phyloP scores from a whole-genome alignment of 2,329 filamentous ascomycete genomes.

The Ilyonectria sp. region DNA sequence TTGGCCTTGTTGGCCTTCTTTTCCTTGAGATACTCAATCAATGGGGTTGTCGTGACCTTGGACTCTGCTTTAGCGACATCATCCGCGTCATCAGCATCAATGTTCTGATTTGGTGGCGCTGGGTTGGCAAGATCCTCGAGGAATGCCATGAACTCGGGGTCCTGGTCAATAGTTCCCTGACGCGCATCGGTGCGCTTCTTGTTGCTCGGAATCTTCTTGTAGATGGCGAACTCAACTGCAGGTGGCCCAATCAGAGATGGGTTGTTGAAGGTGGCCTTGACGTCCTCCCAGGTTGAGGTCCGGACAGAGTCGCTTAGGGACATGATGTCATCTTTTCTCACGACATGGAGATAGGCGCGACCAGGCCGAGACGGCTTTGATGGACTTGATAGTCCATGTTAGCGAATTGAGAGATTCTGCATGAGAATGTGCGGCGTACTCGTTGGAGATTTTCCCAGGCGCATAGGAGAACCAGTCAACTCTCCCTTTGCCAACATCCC shows the following conservation, averaged over 20 bases:
- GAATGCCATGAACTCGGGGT: constrained; percentile 95
- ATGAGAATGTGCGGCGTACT: constrained; percentile 70
- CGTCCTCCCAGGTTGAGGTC: constrained; percentile 82
- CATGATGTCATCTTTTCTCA: constrained; percentile 77
- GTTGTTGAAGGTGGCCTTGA: constrained; percentile 81
- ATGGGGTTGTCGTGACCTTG: constrained; percentile 85
- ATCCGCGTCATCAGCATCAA: constrained; percentile 59
- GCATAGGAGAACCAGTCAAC: constrained; percentile 85
- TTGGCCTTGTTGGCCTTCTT: constrained; percentile 86
- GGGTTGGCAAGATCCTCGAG: constrained; percentile 88
- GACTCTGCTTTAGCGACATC: constrained; percentile 63
- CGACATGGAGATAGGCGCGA: constrained; percentile 86
- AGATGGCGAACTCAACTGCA: constrained; percentile 84
- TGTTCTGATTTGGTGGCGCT: constrained; percentile 60
- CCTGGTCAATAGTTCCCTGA: constrained; percentile 96
- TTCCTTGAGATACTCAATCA: constrained; percentile 91
- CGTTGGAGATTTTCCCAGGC: constrained; percentile 81
- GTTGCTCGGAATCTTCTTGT: constrained; percentile 83
- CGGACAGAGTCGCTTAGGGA: constrained; percentile 80
- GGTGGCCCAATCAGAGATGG: constrained; percentile 84
- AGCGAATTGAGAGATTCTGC: constrained; percentile 22
- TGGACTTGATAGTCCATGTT: constrained; percentile 65
- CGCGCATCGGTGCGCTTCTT: constrained; percentile 85
- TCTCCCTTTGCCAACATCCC: constrained; percentile 85
- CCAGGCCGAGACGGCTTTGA: constrained; percentile 88